A percentile compares a stretch with the other conserved stretches of the same genome.
These are phyloP conservation scores for Penicillium malachiteum DNA, from an alignment of 495 filamentous ascomycete species.

Conservation along the genomic window DNA sequence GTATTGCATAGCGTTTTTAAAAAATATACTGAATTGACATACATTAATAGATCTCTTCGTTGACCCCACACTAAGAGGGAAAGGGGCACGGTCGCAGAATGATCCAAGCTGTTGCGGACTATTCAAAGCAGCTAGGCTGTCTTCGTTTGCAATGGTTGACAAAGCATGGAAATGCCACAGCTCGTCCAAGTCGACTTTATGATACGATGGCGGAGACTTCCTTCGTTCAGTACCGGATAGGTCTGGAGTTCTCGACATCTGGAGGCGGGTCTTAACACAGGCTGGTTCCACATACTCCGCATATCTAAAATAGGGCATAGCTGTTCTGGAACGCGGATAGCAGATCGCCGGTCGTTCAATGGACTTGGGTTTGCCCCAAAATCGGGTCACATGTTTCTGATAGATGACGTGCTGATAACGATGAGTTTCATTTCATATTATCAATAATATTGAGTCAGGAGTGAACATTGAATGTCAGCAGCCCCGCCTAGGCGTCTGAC, in stretches of 20 bases:
- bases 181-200: slow-evolving; percentile 12
- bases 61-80: slow-evolving; percentile 10
- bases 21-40: not conserved
- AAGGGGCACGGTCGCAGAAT: slow-evolving; percentile 12
- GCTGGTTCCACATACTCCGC: too few species aligned
- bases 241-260: not conserved
- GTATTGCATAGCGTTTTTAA: too few species aligned
- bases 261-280: not conserved
- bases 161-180: slow-evolving; percentile 10
- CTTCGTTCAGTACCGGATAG: slow-evolving; percentile 13
- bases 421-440: too few species aligned
- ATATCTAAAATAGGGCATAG: too few species aligned
- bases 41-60: slow-evolving; percentile 12
- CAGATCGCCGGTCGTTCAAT: too few species aligned
- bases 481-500: too few species aligned
- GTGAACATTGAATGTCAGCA: too few species aligned
- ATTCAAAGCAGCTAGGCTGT: slow-evolving; percentile 11
- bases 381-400: too few species aligned
- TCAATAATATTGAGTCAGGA: too few species aligned
- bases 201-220: slow-evolving; percentile 9
- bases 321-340: too few species aligned
- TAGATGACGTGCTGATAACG: too few species aligned
- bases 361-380: too few species aligned
- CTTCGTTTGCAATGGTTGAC: slow-evolving; percentile 15
- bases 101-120: slow-evolving; percentile 10